Conservation (phyloP, 176 grass and related monocot genomes). For the Paspalum vaginatum region DNA sequence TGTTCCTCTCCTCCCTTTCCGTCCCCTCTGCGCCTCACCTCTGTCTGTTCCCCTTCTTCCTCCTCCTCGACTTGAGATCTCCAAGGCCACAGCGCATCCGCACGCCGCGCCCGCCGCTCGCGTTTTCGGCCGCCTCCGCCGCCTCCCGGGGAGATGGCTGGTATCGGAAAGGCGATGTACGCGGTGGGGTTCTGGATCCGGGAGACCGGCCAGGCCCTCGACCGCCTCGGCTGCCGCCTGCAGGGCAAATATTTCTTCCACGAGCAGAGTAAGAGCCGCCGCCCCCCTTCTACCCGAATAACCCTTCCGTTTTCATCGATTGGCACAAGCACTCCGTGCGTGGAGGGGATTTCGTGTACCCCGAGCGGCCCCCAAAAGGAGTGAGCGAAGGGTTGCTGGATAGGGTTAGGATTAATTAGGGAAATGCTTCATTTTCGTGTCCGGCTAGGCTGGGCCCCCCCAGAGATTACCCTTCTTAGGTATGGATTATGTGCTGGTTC, state of each 20-base stretch:
- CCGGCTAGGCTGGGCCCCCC: background rate
- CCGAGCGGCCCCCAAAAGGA: background rate
- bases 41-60: background rate
- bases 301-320: background rate
- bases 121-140: background rate
- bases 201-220: constrained; percentile 93
- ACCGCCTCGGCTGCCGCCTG: constrained; percentile 90
- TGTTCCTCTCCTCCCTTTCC: background rate
- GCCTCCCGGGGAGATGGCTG: constrained; percentile 53
- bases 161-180: constrained; percentile 87
- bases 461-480: background rate
- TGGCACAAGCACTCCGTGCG: background rate
- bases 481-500: background rate
- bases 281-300: background rate
- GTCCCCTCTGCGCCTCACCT: background rate
- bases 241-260: constrained; percentile 98
- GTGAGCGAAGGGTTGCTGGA: constrained; percentile 7
- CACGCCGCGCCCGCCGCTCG: constrained; percentile 6
- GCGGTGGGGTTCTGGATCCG: constrained; percentile 96
- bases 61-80: constrained; percentile 39
- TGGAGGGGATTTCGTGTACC: background rate
- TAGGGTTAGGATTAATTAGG: constrained; percentile 36
- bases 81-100: constrained; percentile 38
- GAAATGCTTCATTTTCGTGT: background rate
- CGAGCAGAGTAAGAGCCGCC: constrained; percentile 70